Evolutionary conservation across 2,329 filamentous ascomycete species (phyloP).

Genomic region (Fusarium coffeatum): DNA sequence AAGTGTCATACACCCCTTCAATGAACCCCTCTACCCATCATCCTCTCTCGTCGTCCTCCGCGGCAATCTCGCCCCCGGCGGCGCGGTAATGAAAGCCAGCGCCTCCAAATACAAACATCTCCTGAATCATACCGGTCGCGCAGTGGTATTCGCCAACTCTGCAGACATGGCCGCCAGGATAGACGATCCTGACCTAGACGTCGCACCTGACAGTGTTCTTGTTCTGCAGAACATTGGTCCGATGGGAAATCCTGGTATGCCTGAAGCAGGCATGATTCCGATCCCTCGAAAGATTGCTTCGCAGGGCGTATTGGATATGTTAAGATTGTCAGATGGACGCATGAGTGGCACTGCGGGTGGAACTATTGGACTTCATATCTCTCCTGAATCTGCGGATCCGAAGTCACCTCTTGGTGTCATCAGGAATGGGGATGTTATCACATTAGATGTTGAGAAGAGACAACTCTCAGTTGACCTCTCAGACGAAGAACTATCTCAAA

Average conservation of each 20-base stretch:
- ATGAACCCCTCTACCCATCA: conserved; percentile 72
- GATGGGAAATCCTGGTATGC: conserved; percentile 92
- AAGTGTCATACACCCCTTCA: conserved; percentile 73
- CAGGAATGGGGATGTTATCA: conserved; percentile 79
- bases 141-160: conserved; percentile 77
- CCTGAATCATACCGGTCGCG: conserved; percentile 58
- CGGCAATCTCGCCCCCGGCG: conserved; percentile 85
- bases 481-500: conserved; percentile 73
- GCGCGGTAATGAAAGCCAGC: conserved; percentile 91
- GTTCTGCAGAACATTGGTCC: conserved; percentile 91
- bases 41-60: conserved; percentile 85
- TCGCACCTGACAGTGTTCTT: conserved; percentile 71
- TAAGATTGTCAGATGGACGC: conserved; percentile 86
- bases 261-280: conserved; percentile 76
- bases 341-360: conserved; percentile 90
- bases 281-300: conserved; percentile 82
- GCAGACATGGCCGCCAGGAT: conserved; percentile 78
- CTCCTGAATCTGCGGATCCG: conserved; percentile 82
- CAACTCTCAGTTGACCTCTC: conserved; percentile 69
- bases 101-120: conserved; percentile 78
- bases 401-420: conserved; percentile 83
- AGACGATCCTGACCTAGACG: conserved; percentile 69
- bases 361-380: conserved; percentile 89
- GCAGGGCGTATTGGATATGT: conserved; percentile 80
- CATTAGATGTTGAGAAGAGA: conserved; percentile 78